Conservation (phyloP, 768 basidiomycete genomes). For the Clavaria fumosa region DNA sequence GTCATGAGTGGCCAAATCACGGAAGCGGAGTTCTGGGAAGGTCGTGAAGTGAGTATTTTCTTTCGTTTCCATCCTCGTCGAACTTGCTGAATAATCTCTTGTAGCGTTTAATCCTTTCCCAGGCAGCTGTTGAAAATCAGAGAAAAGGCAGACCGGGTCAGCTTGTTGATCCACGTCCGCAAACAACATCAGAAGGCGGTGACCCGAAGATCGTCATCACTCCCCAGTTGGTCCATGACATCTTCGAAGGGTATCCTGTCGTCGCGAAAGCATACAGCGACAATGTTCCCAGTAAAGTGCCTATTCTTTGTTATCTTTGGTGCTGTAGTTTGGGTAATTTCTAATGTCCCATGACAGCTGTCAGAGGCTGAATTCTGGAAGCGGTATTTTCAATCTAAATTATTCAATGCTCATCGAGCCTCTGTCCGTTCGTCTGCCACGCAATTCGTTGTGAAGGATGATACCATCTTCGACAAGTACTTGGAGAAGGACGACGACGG, state of each 20-base stretch:
- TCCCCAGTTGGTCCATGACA: constrained; percentile 83
- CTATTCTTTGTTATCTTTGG: constrained; percentile 9
- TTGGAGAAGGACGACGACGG: constrained; percentile 94
- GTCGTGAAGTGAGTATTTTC: constrained; percentile 54
- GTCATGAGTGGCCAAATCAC: constrained; percentile 76
- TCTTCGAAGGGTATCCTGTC: constrained; percentile 96
- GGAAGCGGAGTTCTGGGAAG: constrained; percentile 96
- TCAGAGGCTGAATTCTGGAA: constrained; percentile 91
- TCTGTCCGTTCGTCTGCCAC: constrained; percentile 77
- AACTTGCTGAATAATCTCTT: constrained; percentile 10
- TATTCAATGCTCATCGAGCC: constrained; percentile 91
- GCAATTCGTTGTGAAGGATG: constrained; percentile 76
- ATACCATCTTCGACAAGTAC: constrained; percentile 91
- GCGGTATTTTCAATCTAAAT: constrained; percentile 89
- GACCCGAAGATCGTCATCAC: constrained; percentile 85
- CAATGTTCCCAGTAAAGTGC: constrained; percentile 78
- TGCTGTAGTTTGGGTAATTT: constrained; percentile 4
- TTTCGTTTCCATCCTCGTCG: constrained; percentile 7
- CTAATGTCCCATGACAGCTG: constrained; percentile 47
- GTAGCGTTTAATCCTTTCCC: constrained; percentile 63
- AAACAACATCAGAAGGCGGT: constrained; percentile 67
- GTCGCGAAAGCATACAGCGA: constrained; percentile 86
- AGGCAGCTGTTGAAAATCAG: constrained; percentile 58
- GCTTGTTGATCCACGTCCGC: constrained; percentile 78
- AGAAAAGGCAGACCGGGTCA: constrained; percentile 73